Evolutionary conservation across 805 yeast genomes (phyloP).

Genomic region (Lipomyces yamadae): DNA sequence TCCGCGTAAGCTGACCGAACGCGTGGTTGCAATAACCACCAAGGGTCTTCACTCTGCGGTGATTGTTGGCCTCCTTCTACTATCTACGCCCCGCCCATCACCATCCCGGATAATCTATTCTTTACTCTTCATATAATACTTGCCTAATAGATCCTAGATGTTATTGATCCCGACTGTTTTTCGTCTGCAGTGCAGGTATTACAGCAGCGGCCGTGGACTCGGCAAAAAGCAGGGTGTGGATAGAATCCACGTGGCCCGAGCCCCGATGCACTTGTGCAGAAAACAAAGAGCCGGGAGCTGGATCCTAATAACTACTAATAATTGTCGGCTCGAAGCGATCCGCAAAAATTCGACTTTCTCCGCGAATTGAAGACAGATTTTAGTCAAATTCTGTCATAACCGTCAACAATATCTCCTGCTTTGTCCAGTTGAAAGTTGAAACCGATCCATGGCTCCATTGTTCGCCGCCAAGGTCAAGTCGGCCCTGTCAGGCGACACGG

Average conservation of each 20-base stretch:
- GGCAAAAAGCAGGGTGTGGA: background rate
- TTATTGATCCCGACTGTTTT: background rate
- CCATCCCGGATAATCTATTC: too few species aligned
- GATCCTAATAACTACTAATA: background rate
- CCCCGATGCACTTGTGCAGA: background rate
- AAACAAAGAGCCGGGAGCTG: too few species aligned
- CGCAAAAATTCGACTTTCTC: background rate
- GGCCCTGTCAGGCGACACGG: constrained; percentile 72
- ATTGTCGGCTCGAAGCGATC: background rate
- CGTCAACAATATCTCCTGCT: background rate
- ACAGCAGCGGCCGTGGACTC: too few species aligned
- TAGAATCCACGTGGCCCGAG: background rate
- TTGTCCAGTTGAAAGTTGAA: background rate
- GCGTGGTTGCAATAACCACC: too few species aligned
- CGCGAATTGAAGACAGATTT: background rate
- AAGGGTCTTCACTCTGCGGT: too few species aligned
- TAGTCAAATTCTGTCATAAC: background rate
- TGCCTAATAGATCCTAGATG: background rate
- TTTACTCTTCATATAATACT: background rate
- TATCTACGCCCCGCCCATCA: too few species aligned
- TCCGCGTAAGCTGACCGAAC: too few species aligned
- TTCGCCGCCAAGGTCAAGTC: constrained; percentile 66
- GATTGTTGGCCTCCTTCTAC: too few species aligned
- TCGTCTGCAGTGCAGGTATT: background rate
- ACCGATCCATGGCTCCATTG: constrained; percentile 25